These are phyloP conservation scores for Talaromyces piceae DNA, from an alignment of 2,329 filamentous ascomycete genomes.

Conservation along the genomic window DNA sequence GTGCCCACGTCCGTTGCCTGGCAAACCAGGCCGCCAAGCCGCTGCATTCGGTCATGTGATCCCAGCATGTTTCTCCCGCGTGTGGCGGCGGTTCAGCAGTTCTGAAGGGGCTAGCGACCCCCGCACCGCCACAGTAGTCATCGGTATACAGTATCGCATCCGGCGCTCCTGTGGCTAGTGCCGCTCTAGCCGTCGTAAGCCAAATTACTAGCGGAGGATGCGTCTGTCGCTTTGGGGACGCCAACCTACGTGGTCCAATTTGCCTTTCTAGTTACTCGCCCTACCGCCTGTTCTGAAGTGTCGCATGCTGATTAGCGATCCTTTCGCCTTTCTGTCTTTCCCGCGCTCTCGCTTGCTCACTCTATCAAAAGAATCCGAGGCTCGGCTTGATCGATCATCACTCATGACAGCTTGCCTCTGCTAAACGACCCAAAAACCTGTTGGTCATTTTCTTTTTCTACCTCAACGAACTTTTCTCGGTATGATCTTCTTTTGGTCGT, in stretches of 20 bases:
- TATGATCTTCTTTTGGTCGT: constrained; percentile 8
- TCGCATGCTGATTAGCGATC: not conserved
- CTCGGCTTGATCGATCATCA: not conserved
- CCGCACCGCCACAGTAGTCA: not conserved
- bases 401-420: constrained; percentile 7
- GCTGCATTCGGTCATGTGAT: not conserved
- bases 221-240: not conserved
- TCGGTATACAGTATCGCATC: not conserved
- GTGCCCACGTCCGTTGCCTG: constrained; percentile 12
- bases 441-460: not conserved
- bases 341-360: not conserved
- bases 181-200: not conserved
- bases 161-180: not conserved
- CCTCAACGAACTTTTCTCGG: constrained; percentile 1
- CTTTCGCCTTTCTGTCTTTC: not conserved
- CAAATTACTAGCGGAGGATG: too few species aligned
- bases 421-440: too few species aligned
- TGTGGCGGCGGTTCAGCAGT: not conserved
- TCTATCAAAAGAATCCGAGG: not conserved
- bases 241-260: not conserved
- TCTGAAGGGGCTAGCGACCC: not conserved
- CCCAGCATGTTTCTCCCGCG: too few species aligned
- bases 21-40: not conserved
- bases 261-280: not conserved
- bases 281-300: not conserved